phyloP scores from a whole-genome alignment of 805 yeast genomes.

The Pichia manshurica region DNA sequence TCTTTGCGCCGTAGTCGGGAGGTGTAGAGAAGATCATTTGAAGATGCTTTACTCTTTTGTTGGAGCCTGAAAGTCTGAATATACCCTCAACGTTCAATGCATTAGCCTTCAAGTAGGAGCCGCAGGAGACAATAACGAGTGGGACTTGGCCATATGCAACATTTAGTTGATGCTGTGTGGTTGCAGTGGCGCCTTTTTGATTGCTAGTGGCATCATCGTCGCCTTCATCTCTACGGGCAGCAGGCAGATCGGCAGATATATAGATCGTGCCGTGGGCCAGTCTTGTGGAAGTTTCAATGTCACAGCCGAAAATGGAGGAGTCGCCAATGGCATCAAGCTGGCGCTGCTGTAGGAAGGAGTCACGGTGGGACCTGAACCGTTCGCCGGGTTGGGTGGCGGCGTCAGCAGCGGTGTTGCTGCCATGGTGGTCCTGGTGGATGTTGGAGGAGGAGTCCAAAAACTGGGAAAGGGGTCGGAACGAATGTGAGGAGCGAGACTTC shows the following conservation, averaged over 20 bases:
- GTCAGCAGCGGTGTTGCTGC: constrained; percentile 10
- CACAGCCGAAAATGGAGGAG: constrained; percentile 71
- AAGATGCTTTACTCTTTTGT: constrained; percentile 78
- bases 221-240: too few species aligned
- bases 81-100: constrained; percentile 84
- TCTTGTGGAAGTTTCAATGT: constrained; percentile 61
- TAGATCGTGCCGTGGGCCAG: constrained; percentile 76
- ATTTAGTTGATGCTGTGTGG: neutral
- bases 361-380: constrained; percentile 41
- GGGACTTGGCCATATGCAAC: constrained; percentile 87
- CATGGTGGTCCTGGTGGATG: neutral
- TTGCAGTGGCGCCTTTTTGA: too few species aligned
- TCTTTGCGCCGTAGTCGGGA: constrained; percentile 82
- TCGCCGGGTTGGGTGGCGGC: constrained; percentile 12
- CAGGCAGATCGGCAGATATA: constrained; percentile 33
- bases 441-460: constrained; percentile 25
- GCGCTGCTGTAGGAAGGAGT: constrained; percentile 39
- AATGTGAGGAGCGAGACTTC: constrained; percentile 46
- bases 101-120: constrained; percentile 72
- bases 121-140: constrained; percentile 92
- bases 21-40: constrained; percentile 81
- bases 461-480: constrained; percentile 32
- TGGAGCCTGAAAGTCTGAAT: constrained; percentile 88
- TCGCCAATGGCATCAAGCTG: constrained; percentile 40
- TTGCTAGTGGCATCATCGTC: constrained; percentile 39